A percentile compares a stretch with the other conserved stretches of the same genome.
Conservation (phyloP, 495 filamentous ascomycete species). For the Thozetella sp. region DNA sequence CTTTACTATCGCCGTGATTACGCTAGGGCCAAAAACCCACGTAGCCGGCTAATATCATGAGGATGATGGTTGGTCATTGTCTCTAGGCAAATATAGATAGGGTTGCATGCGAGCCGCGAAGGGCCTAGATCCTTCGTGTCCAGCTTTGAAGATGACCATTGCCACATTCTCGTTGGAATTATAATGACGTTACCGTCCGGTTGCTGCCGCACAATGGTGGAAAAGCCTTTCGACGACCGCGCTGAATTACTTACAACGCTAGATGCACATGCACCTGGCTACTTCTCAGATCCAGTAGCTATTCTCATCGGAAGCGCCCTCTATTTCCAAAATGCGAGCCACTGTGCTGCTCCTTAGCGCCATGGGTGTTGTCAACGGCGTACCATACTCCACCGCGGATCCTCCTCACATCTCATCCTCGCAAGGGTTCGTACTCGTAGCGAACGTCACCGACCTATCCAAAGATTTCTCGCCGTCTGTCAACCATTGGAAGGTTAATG, state of each 20-base stretch:
- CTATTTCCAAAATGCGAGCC: not conserved
- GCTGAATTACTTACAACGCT: not conserved
- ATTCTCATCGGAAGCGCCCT: no score
- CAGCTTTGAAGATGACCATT: not conserved
- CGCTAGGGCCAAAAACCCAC: not conserved
- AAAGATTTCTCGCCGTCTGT: slow-evolving; percentile 24
- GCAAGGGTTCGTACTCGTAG: slow-evolving; percentile 17
- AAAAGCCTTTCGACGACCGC: not conserved
- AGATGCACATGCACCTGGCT: not conserved
- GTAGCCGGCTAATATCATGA: not conserved
- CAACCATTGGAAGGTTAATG: slow-evolving; percentile 13
- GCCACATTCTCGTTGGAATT: no score
- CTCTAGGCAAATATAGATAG: not conserved
- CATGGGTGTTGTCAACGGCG: not conserved
- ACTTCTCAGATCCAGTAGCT: not conserved
- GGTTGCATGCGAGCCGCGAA: not conserved
- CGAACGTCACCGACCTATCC: slow-evolving; percentile 20
- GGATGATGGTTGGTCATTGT: not conserved
- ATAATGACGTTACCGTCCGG: no score
- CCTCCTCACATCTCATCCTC: not conserved
- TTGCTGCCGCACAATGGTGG: not conserved
- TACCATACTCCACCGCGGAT: not conserved
- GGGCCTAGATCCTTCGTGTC: not conserved
- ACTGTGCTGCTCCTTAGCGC: not conserved
- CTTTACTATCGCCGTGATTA: not conserved